phyloP scores from a whole-genome alignment of 805 yeast genomes.

The Saccharomycopsis sp. region DNA sequence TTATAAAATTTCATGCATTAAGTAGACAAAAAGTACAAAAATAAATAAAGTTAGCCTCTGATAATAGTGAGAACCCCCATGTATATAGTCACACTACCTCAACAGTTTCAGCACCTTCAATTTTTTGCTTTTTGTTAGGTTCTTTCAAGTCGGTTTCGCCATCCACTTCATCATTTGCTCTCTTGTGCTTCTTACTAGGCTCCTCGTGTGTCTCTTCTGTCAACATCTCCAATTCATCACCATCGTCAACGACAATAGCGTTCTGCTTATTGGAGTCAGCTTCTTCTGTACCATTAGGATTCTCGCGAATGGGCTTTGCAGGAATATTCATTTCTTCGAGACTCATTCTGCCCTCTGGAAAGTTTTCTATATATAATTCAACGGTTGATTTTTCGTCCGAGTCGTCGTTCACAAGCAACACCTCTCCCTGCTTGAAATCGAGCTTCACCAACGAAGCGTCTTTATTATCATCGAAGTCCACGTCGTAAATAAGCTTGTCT shows the following conservation, averaged over 20 bases:
- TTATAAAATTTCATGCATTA: no score
- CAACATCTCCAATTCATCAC: constrained; percentile 8
- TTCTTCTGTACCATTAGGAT: not conserved
- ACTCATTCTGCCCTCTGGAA: not conserved
- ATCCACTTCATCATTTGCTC: constrained; percentile 2
- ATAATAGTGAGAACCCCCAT: no score
- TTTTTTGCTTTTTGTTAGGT: not conserved
- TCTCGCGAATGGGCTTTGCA: not conserved
- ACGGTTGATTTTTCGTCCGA: constrained; percentile 57
- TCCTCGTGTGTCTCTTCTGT: not conserved
- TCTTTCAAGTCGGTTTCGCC: not conserved
- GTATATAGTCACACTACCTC: no score
- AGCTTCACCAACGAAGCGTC: constrained; percentile 41
- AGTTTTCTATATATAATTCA: constrained; percentile 47
- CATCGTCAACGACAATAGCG: constrained; percentile 6
- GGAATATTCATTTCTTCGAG: constrained; percentile 14
- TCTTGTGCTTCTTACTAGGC: constrained; percentile 3
- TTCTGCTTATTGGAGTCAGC: not conserved
- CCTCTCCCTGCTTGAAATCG: constrained; percentile 54
- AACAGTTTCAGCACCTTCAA: not conserved
- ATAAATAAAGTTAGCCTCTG: no score
- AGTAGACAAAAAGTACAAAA: no score
- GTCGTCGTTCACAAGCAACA: constrained; percentile 73
- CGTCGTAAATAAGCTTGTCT: constrained; percentile 66
- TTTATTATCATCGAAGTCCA: constrained; percentile 79